phyloP scores from a whole-genome alignment of 306 rosid species.

The Fagus sylvatica region DNA sequence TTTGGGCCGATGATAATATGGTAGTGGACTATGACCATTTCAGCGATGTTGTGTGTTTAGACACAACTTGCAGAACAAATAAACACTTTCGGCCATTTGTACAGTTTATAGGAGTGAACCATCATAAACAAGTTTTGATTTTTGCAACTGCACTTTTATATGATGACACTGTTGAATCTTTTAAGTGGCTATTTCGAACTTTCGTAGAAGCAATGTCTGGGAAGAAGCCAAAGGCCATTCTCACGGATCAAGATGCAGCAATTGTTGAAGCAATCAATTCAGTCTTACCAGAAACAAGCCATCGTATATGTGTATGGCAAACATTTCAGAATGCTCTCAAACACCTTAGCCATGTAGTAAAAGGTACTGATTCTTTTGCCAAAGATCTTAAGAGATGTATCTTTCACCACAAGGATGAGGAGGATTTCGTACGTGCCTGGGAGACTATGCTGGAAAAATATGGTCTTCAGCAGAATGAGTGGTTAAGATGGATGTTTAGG shows the following conservation, averaged over 20 bases:
- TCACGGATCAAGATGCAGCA: slow-evolving; percentile 60
- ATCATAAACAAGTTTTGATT: slow-evolving; percentile 52
- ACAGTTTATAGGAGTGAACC: slow-evolving; percentile 60
- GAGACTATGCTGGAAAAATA: slow-evolving; percentile 50
- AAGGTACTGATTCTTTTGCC: slow-evolving; percentile 49
- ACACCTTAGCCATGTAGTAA: slow-evolving; percentile 48
- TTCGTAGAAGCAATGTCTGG: slow-evolving; percentile 54
- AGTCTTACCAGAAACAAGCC: slow-evolving; percentile 48
- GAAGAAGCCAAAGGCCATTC: slow-evolving; percentile 59
- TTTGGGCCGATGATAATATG: slow-evolving; percentile 71
- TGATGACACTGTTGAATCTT: slow-evolving; percentile 53
- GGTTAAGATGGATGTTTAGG: slow-evolving; percentile 75
- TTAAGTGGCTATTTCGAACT: slow-evolving; percentile 53
- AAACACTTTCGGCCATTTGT: slow-evolving; percentile 51
- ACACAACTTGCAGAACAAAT: slow-evolving; percentile 46
- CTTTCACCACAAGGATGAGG: slow-evolving; percentile 55
- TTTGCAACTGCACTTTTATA: slow-evolving; percentile 62
- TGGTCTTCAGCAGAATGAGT: slow-evolving; percentile 57
- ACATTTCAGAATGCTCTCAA: slow-evolving; percentile 53
- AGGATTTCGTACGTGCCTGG: slow-evolving; percentile 53
- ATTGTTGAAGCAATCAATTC: slow-evolving; percentile 54
- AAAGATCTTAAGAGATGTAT: slow-evolving; percentile 54
- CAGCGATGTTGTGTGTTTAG: slow-evolving; percentile 63
- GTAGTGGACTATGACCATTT: slow-evolving; percentile 56
- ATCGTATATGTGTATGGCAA: slow-evolving; percentile 58